Base-by-base conservation (phyloP, 1,284 basidiomycete genomes). In the Ustilago loliicola region DNA sequence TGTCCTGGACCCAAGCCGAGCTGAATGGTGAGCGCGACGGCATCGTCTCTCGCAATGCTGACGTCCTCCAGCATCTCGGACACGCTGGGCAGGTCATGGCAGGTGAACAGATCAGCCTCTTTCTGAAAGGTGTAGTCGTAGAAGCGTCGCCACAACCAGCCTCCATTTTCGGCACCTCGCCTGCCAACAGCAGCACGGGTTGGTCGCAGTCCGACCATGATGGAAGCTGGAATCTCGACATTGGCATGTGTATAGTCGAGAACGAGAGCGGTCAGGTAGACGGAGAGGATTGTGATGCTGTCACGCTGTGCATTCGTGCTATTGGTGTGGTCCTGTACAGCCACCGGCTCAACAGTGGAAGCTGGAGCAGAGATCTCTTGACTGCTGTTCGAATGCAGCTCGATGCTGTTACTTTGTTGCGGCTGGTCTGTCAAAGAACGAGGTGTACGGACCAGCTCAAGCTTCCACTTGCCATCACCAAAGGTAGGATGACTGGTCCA, bases 401-500 rank as follows among this genome's bases (percentile, higher is more conserved):
- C 45, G 2, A 21, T 27, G 7, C 7, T 13, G 36, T 10, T 38
- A 38, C 36, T 15, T 53, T 30, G 47, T 25, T 27, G 19, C 5
- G 23, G 9, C 21, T 15, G 19, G 29, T 34, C 21, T 5, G 58
- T 23, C 30, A 71, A 51, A 34, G 61, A 40, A 2, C 77, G 65
- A 3, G 63, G 56, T 21, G 77, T 80, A 2, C 81, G 74, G 1
- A 80, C 75, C 11, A 85, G 77, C 63, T 85, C 83, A n/a, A 86
- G 58, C 57, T 79, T 83, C 84, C 84, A 86, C 40, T 79, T 83
- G 50, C 80, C 81, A 40, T 82, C 80, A 23, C 84, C 84, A 66
- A 86, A 86, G 30, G 82, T 29, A 13, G 84, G 84, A 36, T 82
- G 79, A 50, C 62, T 79, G 8, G 80, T 80, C 84, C 84, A 86